A percentile compares a stretch with the other conserved stretches of the same genome.
Conservation (phyloP, 805 yeast species). For the Wickerhamomyces mucosus region DNA sequence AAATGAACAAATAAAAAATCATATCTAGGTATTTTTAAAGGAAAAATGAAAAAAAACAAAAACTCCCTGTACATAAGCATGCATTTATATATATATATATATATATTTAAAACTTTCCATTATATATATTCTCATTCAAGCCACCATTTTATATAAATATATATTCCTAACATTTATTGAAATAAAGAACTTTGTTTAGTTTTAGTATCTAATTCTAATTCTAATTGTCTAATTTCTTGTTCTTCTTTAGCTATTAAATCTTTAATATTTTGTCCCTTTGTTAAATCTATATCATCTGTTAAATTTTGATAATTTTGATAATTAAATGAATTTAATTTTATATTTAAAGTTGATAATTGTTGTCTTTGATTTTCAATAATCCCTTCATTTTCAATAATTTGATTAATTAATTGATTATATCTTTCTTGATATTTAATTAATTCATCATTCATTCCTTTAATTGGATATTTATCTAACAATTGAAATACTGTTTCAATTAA, state of each 20-base stretch:
- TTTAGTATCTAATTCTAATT: conserved; percentile 23
- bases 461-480: conserved; percentile 26
- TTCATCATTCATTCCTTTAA: conserved; percentile 27
- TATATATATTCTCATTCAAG: no score
- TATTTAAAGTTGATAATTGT: conserved; percentile 27
- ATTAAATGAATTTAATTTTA: conserved; percentile 21
- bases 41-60: neutral
- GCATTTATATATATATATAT: neutral
- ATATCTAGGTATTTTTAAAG: neutral
- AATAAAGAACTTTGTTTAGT: no score
- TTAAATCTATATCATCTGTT: no score
- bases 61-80: neutral
- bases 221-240: conserved; percentile 33
- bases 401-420: conserved; percentile 27
- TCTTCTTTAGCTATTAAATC: conserved; percentile 36
- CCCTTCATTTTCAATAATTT: conserved; percentile 32
- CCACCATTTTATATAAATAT: no score
- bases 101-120: neutral
- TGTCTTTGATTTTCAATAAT: conserved; percentile 34
- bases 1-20: neutral
- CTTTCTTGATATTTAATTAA: conserved; percentile 20
- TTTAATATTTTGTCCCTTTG: no score
- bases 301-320: no score
- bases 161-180: no score
- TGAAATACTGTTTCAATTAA: conserved; percentile 33